Percentiles rank a stretch among this genome's conserved stretches.
Evolutionary conservation across 306 rosid genomes (phyloP).

Genomic region (Prunus salicina): DNA sequence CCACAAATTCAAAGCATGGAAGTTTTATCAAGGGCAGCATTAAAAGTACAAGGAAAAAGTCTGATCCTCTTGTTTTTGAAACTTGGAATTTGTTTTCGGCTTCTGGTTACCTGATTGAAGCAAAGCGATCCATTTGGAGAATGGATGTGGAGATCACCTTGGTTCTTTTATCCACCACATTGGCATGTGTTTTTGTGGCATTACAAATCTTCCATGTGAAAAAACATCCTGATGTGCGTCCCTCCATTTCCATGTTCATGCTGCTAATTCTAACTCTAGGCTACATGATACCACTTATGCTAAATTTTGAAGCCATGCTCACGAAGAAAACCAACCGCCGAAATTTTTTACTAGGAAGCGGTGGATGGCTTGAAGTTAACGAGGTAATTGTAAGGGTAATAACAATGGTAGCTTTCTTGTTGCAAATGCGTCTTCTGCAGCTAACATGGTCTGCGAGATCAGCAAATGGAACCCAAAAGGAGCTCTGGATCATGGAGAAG

Average conservation of each 20-base stretch:
- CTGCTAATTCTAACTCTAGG: slow-evolving; percentile 43
- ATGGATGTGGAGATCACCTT: slow-evolving; percentile 49
- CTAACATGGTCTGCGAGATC: slow-evolving; percentile 47
- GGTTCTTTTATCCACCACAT: slow-evolving; percentile 43
- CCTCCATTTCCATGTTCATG: slow-evolving; percentile 45
- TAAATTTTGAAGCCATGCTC: slow-evolving; percentile 58
- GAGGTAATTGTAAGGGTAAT: slow-evolving; percentile 38
- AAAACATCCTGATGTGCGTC: slow-evolving; percentile 40
- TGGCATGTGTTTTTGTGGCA: slow-evolving; percentile 41
- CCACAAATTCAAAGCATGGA: slow-evolving; percentile 15
- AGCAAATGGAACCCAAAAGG: slow-evolving; percentile 5
- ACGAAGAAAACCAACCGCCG: slow-evolving; percentile 10
- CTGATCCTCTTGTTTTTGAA: slow-evolving; percentile 43
- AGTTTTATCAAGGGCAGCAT: slow-evolving; percentile 38
- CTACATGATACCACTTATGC: slow-evolving; percentile 47
- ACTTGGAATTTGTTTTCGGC: slow-evolving; percentile 23
- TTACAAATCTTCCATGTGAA: slow-evolving; percentile 54
- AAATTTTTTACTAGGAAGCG: slow-evolving; percentile 21
- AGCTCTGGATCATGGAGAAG: slow-evolving; percentile 35
- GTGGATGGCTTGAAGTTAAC: slow-evolving; percentile 47
- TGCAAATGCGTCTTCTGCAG: slow-evolving; percentile 47
- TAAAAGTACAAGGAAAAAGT: slow-evolving; percentile 34
- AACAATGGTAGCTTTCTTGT: slow-evolving; percentile 51
- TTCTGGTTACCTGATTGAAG: slow-evolving; percentile 9
- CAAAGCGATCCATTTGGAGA: slow-evolving; percentile 32